Evolutionary conservation across 441 rosid species (phyloP).

Genomic region (Populus hybrid): DNA sequence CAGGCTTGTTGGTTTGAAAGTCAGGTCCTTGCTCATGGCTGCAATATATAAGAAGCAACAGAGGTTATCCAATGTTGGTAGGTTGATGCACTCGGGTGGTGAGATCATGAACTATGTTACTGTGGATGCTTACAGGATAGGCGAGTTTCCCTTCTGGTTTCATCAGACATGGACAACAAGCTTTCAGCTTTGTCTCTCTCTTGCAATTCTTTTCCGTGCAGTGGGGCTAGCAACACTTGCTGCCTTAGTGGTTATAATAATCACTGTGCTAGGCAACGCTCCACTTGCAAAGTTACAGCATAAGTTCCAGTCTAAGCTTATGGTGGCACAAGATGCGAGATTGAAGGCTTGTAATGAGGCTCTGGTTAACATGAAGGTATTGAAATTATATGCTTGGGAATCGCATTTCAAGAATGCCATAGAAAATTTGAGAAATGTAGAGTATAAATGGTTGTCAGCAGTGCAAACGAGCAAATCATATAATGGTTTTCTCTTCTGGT

Average conservation of each 20-base stretch:
- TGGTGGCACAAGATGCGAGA: constrained; percentile 81
- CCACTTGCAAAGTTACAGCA: constrained; percentile 84
- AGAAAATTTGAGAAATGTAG: constrained; percentile 60
- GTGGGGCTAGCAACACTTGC: constrained; percentile 91
- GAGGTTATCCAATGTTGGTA: constrained; percentile 69
- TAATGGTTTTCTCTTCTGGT: constrained; percentile 69
- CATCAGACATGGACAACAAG: constrained; percentile 96
- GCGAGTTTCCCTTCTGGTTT: constrained; percentile 95
- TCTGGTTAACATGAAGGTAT: constrained; percentile 81
- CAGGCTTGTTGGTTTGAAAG: constrained; percentile 75
- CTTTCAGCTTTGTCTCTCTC: constrained; percentile 77
- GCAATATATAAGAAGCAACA: constrained; percentile 84
- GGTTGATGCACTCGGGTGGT: constrained; percentile 75
- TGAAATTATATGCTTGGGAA: constrained; percentile 96
- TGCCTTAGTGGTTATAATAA: constrained; percentile 64
- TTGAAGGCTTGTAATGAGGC: constrained; percentile 80
- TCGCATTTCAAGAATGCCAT: constrained; percentile 76
- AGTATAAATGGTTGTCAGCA: constrained; percentile 69
- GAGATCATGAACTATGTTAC: constrained; percentile 92
- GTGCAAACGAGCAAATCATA: constrained; percentile 71
- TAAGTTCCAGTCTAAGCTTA: constrained; percentile 68
- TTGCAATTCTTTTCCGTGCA: constrained; percentile 71
- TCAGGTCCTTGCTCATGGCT: constrained; percentile 79
- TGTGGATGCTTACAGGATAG: constrained; percentile 91
- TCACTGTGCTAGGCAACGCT: constrained; percentile 65